A percentile compares a stretch with the other conserved stretches of the same genome.
phyloP scores from a whole-genome alignment of 108 stramenopile genomes.

The Cylindrotheca closterium region DNA sequence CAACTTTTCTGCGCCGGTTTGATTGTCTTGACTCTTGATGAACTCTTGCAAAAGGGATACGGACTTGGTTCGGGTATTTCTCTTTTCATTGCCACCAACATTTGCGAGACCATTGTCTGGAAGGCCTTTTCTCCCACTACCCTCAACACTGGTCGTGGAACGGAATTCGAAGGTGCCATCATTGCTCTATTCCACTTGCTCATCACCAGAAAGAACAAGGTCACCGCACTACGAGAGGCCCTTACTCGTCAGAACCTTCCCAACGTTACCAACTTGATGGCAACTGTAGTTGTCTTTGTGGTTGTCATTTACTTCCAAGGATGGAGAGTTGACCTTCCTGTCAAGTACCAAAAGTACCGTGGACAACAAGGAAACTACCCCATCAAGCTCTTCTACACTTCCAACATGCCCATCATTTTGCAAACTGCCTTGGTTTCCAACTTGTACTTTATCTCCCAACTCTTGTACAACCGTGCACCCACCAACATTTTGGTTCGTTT shows the following conservation, averaged over 20 bases:
- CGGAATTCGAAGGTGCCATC: slow-evolving; percentile 99
- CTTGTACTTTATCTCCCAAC: slow-evolving; percentile 98
- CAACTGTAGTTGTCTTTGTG: slow-evolving; percentile 94
- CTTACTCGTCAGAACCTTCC: slow-evolving; percentile 97
- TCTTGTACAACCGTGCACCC: slow-evolving; percentile 97
- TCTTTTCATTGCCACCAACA: slow-evolving; percentile 99
- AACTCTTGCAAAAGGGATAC: slow-evolving; percentile 99
- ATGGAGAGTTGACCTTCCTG: slow-evolving; percentile 97
- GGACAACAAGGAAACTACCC: slow-evolving; percentile 95
- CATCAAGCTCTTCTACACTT: slow-evolving; percentile 99
- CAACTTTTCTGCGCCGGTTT: slow-evolving; percentile 98
- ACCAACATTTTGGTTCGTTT: slow-evolving; percentile 96
- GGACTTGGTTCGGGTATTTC: slow-evolving; percentile 97
- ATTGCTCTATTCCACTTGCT: slow-evolving; percentile 97
- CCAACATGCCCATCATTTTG: slow-evolving; percentile 99
- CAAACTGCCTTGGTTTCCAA: slow-evolving; percentile 98
- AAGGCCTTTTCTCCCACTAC: slow-evolving; percentile 99
- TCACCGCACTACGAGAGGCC: slow-evolving; percentile 93
- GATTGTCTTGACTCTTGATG: slow-evolving; percentile 98
- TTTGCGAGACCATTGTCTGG: slow-evolving; percentile 99
- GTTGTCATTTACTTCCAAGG: slow-evolving; percentile 99
- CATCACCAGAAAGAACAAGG: slow-evolving; percentile 94
- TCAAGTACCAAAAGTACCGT: slow-evolving; percentile 97
- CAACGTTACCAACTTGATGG: slow-evolving; percentile 96
- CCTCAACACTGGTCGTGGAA: slow-evolving; percentile 98